Base-by-base conservation (phyloP, 768 basidiomycete species). In the Xerocomus spinulosus region DNA sequence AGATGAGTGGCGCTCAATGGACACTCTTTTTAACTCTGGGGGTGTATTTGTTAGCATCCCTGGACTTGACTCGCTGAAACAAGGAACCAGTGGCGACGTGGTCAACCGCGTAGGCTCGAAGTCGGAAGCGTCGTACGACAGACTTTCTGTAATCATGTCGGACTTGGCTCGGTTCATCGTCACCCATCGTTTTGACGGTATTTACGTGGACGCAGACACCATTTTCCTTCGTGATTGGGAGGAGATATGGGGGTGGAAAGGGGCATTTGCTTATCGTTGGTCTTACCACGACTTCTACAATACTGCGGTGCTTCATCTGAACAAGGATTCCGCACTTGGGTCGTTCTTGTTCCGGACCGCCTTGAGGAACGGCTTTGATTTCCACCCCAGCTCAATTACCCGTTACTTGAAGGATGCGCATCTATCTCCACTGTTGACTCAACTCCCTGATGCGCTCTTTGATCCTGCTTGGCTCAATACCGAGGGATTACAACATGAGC, bases 91-190 rank as follows among this genome's bases (percentile, higher is more conserved):
- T 62, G 40, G 47, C 42, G 76, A 79, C 46, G 72, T 85, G 63
- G 70, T 84, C 54, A 87, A 94, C 57, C 87, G 91, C 26, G 80
- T 91, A 3, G 94, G 94, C 3, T 94, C 93, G 9, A 86, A 89
- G 54, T 93, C 91, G 0, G 81, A 85, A 18, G 78, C 79, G 14
- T 85, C 89, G 21, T 97, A 96, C 65, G 94, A 97, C 63, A 78
- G 87, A 25, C 73, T 97, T 42, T 92, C 91, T 2, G 92, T 95
- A 60, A 92, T 96, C 57, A 72, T 97, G 5, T 94, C 92, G 4
- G 95, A 98, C 63, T 92, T 98, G 86, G 95, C 92, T 15, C 85
- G 95, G 20, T 99, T 98, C 67, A 84, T 98, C 48, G 76, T 99
- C n/a, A 93, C 90, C 52, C 91, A 99, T 67, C 85, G 93, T 17